These are phyloP conservation scores for Umbelopsis vinacea DNA, from an alignment of 192 early-diverging fungal genomes.

Conservation along the genomic window DNA sequence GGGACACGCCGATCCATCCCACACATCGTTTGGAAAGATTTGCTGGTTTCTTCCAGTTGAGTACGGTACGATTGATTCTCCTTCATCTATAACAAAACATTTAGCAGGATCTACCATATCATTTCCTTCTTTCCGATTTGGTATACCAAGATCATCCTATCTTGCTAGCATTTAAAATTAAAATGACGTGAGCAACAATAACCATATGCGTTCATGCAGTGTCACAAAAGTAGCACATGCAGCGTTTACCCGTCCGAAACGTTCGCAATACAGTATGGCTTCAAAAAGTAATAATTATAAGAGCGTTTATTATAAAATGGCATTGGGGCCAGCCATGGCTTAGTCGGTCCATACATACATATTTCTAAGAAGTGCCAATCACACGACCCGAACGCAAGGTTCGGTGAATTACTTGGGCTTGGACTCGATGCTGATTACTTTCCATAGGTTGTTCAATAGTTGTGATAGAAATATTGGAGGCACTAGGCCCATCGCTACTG, in stretches of 20 bases:
- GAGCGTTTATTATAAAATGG: background rate
- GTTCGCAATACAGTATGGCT: background rate
- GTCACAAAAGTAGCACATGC: background rate
- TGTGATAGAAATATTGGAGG: background rate
- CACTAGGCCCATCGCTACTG: background rate
- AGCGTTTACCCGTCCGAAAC: too few relatives aligned
- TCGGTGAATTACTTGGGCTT: slow-evolving; percentile 3
- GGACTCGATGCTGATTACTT: background rate
- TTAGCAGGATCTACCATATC: too few relatives aligned
- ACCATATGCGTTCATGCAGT: background rate
- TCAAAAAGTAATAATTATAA: background rate
- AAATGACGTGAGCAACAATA: background rate
- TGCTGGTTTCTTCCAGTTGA: too few relatives aligned
- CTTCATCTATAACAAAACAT: too few relatives aligned
- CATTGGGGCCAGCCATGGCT: background rate
- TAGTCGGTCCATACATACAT: background rate
- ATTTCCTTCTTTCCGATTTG: too few relatives aligned
- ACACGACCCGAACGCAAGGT: slow-evolving; percentile 9
- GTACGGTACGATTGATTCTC: too few relatives aligned
- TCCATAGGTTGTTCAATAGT: background rate
- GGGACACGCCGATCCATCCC: too few relatives aligned
- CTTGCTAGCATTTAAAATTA: background rate
- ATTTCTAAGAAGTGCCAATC: background rate
- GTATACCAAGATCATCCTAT: background rate
- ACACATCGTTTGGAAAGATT: too few relatives aligned